Percentiles rank a stretch among this genome's conserved stretches.
These are phyloP conservation scores for Chrysoporthe puriensis DNA, from an alignment of 2,329 filamentous ascomycete genomes.

Conservation along the genomic window DNA sequence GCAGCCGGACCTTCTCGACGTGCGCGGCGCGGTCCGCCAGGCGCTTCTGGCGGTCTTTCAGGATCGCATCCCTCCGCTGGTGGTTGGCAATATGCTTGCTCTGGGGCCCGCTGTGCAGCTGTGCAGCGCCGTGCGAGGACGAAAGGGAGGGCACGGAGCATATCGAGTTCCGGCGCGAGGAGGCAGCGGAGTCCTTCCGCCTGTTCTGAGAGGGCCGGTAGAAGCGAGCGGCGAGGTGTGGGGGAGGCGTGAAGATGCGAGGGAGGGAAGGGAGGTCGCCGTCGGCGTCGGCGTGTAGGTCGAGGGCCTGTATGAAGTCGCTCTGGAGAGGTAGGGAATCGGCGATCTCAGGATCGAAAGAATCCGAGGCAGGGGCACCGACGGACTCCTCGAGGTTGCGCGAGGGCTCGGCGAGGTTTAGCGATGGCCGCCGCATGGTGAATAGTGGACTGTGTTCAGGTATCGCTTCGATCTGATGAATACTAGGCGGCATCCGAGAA, in stretches of 20 bases:
- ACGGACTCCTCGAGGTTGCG: constrained; percentile 38
- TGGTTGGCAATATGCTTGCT: constrained; percentile 80
- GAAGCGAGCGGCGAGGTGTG: constrained; percentile 78
- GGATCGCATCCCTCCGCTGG: constrained; percentile 76
- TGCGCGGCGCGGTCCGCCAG: constrained; percentile 80
- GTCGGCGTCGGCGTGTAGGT: constrained; percentile 22
- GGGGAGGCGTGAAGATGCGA: constrained; percentile 65
- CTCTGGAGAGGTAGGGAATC: constrained; percentile 30
- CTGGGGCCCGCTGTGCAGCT: constrained; percentile 60
- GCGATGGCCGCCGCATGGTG: constrained; percentile 37
- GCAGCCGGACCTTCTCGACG: constrained; percentile 79
- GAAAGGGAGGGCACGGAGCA: constrained; percentile 72
- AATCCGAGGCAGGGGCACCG: constrained; percentile 32
- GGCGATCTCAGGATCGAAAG: constrained; percentile 32
- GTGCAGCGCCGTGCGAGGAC: constrained; percentile 63
- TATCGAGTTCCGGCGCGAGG: constrained; percentile 78
- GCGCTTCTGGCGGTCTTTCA: constrained; percentile 79
- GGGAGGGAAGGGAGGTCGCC: constrained; percentile 29
- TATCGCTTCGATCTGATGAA: constrained; percentile 1
- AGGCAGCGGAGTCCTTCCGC: constrained; percentile 75
- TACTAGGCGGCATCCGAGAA: not conserved
- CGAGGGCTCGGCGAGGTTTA: constrained; percentile 37
- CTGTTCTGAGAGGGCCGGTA: constrained; percentile 69
- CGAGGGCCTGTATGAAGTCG: constrained; percentile 25
- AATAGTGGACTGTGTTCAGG: constrained; percentile 53